Evolutionary conservation across 2,329 filamentous ascomycete species (phyloP).

Genomic region (Fusarium nematophilum): DNA sequence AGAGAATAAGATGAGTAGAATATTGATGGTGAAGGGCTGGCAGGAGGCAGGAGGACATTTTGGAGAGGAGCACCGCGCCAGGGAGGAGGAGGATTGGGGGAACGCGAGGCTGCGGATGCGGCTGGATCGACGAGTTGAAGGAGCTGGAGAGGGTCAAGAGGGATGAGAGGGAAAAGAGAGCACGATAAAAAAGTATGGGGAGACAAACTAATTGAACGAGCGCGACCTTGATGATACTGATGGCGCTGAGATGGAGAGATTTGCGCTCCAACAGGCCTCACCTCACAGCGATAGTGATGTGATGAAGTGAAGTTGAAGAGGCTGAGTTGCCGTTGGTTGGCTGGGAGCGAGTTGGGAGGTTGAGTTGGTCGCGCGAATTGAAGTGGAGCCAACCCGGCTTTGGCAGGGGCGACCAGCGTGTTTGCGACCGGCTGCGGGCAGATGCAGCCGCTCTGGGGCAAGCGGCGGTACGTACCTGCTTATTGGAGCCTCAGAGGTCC

Average conservation of each 20-base stretch:
- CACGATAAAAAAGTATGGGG: conserved; percentile 40
- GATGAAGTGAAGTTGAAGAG: conserved; percentile 45
- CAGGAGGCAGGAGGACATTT: conserved; percentile 10
- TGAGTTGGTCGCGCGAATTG: conserved; percentile 34
- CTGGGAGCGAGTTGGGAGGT: conserved; percentile 30
- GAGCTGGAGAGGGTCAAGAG: conserved; percentile 30
- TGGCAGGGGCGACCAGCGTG: conserved; percentile 10
- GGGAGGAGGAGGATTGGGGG: conserved; percentile 31
- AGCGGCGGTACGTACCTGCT: conserved; percentile 10
- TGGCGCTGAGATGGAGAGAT: conserved; percentile 37
- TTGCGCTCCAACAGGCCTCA: conserved; percentile 39
- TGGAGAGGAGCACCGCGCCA: conserved; percentile 20
- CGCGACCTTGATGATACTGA: conserved; percentile 41
- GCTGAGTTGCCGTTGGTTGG: conserved; percentile 41
- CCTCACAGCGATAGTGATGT: conserved; percentile 36
- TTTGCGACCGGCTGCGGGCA: conserved; percentile 5
- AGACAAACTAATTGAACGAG: conserved; percentile 52
- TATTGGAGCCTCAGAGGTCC: not conserved
- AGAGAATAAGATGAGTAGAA: conserved; percentile 19
- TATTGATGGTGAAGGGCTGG: conserved; percentile 19
- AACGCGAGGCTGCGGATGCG: conserved; percentile 43
- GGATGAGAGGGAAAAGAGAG: conserved; percentile 29
- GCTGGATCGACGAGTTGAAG: conserved; percentile 35
- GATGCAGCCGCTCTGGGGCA: conserved; percentile 31
- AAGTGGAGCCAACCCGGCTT: conserved; percentile 20